These are phyloP conservation scores for Fusarium udum DNA, from an alignment of 2,329 filamentous ascomycete species.

Conservation along the genomic window DNA sequence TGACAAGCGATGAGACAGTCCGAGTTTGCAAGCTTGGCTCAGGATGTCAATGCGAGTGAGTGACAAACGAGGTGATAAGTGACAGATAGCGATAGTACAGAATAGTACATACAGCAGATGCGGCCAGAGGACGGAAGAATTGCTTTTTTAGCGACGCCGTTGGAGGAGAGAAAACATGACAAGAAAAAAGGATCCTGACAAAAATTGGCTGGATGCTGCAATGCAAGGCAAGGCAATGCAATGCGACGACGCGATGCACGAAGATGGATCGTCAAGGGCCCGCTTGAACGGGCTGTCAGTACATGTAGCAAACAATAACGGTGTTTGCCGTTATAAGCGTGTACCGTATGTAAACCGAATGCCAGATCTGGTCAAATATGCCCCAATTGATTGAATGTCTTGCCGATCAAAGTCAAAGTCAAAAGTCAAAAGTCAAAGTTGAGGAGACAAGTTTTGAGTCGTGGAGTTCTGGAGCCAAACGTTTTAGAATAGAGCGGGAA, in stretches of 20 bases:
- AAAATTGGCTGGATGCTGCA: slow-evolving; percentile 5
- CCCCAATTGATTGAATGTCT: not conserved
- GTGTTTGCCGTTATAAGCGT: not conserved
- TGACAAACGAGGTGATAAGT: slow-evolving; percentile 1
- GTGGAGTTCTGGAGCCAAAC: slow-evolving; percentile 16
- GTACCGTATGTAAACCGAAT: not conserved
- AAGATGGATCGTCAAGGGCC: slow-evolving; percentile 22
- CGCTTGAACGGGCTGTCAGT: slow-evolving; percentile 29
- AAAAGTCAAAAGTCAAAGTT: not conserved
- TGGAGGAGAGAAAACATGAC: slow-evolving; percentile 2
- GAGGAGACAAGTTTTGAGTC: not conserved
- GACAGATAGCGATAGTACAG: not conserved
- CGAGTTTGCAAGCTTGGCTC: slow-evolving; percentile 21
- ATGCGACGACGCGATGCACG: slow-evolving; percentile 16
- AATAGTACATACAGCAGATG: not conserved
- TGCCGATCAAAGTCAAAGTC: not conserved
- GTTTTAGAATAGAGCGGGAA: slow-evolving; percentile 4
- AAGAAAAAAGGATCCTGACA: slow-evolving; percentile 1
- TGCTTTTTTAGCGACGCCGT: slow-evolving; percentile 25
- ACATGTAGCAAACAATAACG: not conserved
- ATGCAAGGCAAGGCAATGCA: not conserved
- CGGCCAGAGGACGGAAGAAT: slow-evolving; percentile 1
- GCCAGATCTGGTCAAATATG: not conserved
- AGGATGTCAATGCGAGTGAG: slow-evolving; percentile 3
- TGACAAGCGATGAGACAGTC: slow-evolving; percentile 35